A percentile compares a stretch with the other conserved stretches of the same genome.
Conservation (phyloP, 768 basidiomycete species). For the Tulasnella sp. region DNA sequence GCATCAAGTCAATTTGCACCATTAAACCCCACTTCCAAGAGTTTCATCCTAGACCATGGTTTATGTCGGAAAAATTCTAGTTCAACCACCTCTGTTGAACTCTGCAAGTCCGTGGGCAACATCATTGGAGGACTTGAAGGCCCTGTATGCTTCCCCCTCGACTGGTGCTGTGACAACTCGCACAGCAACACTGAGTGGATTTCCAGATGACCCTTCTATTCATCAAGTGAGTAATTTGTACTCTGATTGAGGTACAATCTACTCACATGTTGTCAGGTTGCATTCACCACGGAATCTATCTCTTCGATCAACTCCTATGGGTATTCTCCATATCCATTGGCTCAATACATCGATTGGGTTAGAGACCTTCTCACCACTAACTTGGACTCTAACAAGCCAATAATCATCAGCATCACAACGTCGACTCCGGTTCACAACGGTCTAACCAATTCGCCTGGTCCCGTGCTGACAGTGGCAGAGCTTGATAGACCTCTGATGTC, state of each 20-base stretch:
- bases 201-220: slow-evolving; percentile 40
- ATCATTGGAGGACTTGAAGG: slow-evolving; percentile 45
- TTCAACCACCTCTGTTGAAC: slow-evolving; percentile 59
- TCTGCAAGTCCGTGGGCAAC: slow-evolving; percentile 76
- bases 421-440: too few species aligned
- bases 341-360: slow-evolving; percentile 54
- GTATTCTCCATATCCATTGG: slow-evolving; percentile 66
- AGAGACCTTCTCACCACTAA: slow-evolving; percentile 33
- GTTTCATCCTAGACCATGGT: too few species aligned
- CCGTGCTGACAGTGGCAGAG: not conserved
- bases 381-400: slow-evolving; percentile 36
- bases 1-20: too few species aligned
- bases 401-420: slow-evolving; percentile 71
- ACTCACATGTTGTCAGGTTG: slow-evolving; percentile 17
- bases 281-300: slow-evolving; percentile 14
- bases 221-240: slow-evolving; percentile 40
- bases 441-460: not conserved
- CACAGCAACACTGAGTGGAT: slow-evolving; percentile 59
- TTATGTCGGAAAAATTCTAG: too few species aligned
- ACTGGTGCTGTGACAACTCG: slow-evolving; percentile 76
- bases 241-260: slow-evolving; percentile 1
- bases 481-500: too few species aligned
- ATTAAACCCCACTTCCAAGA: too few species aligned
- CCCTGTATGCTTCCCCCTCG: slow-evolving; percentile 48
- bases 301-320: slow-evolving; percentile 79